Evolutionary conservation across 805 yeast species (phyloP).

Genomic region (Lipomyces yamanashiensis): DNA sequence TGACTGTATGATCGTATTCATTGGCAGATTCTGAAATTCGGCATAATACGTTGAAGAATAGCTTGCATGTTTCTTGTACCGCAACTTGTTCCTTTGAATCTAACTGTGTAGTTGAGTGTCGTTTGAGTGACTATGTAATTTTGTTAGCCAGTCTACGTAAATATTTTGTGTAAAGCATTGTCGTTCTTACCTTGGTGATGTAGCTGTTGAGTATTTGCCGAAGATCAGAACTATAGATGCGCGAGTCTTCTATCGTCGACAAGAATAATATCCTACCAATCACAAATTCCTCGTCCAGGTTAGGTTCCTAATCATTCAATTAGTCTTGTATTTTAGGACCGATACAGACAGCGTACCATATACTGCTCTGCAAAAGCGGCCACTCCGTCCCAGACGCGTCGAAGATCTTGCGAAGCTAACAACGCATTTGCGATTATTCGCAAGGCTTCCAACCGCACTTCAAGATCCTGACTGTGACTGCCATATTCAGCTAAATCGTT

Average conservation of each 20-base stretch:
- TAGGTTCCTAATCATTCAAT: constrained; percentile 5
- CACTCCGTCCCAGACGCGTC: constrained; percentile 11
- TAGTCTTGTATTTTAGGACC: background rate
- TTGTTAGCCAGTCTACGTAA: constrained; percentile 2
- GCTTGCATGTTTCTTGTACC: constrained; percentile 24
- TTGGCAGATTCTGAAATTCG: background rate
- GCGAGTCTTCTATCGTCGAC: constrained; percentile 15
- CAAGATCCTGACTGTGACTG: background rate
- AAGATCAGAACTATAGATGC: background rate
- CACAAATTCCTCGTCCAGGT: constrained; percentile 28
- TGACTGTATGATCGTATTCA: constrained; percentile 1
- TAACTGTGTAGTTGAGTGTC: background rate
- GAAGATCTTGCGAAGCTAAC: constrained; percentile 5
- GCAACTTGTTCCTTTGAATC: constrained; percentile 6
- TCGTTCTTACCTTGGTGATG: constrained; percentile 9
- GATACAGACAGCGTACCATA: constrained; percentile 1
- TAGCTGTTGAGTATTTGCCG: constrained; percentile 2
- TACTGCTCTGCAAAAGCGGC: constrained; percentile 7
- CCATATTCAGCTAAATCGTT: constrained; percentile 10
- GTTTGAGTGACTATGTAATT: constrained; percentile 2
- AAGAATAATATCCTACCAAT: constrained; percentile 30
- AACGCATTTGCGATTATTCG: constrained; percentile 30
- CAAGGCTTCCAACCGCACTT: constrained; percentile 24
- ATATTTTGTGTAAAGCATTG: background rate
- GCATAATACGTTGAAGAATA: constrained; percentile 25